A percentile compares a stretch with the other conserved stretches of the same genome.
These are phyloP conservation scores for Stagonosporopsis cucurbitacearum DNA, from an alignment of 2,329 filamentous ascomycete species.

Conservation along the genomic window DNA sequence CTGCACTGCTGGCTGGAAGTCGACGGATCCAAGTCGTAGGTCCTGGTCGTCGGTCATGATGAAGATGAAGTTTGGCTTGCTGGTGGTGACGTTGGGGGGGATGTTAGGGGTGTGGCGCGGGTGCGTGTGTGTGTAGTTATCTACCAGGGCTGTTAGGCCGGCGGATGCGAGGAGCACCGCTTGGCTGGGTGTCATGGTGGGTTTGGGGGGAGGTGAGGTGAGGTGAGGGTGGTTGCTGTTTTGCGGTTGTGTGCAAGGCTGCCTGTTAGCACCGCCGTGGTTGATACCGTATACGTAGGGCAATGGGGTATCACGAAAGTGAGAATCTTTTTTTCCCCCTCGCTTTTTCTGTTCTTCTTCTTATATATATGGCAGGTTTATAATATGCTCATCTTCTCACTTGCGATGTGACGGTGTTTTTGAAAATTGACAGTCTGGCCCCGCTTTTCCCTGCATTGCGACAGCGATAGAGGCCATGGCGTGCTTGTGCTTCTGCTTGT, in stretches of 20 bases:
- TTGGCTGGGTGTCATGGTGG: slow-evolving; percentile 16
- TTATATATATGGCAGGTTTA: no score
- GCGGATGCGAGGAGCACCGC: slow-evolving; percentile 14
- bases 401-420: no score
- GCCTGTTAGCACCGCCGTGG: no score
- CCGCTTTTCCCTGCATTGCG: slow-evolving; percentile 18
- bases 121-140: background rate
- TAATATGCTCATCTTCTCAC: no score
- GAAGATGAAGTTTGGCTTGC: slow-evolving; percentile 66
- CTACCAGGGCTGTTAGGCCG: slow-evolving; percentile 3
- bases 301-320: no score
- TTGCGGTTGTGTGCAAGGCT: no score
- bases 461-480: slow-evolving; percentile 1
- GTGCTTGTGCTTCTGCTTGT: slow-evolving; percentile 4
- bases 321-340: no score
- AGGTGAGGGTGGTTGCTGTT: no score
- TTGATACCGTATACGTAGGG: no score
- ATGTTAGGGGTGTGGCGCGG: no score
- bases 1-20: slow-evolving; percentile 65
- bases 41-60: slow-evolving; percentile 75
- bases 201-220: background rate
- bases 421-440: background rate
- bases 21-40: slow-evolving; percentile 64
- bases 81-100: no score
- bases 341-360: no score